Percentiles rank a stretch among this genome's conserved stretches.
Conservation (phyloP, 495 filamentous ascomycete species). For the Hypoxylon cercidicola region DNA sequence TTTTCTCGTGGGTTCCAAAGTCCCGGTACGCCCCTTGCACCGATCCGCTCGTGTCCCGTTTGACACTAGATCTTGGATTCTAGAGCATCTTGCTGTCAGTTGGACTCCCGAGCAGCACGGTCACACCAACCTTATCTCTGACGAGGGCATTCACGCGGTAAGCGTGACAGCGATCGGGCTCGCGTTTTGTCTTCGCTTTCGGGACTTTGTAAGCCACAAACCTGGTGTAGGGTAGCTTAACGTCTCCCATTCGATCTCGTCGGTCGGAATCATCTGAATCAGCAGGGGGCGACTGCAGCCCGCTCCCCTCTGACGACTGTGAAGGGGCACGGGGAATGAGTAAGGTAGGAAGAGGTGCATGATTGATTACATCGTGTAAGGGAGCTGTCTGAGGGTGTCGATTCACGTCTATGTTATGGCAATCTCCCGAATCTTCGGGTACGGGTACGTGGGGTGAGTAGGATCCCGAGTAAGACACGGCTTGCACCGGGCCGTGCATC, state of each 20-base stretch:
- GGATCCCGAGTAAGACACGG: neutral
- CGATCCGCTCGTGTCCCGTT: slow-evolving; percentile 16
- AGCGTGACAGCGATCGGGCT: slow-evolving; percentile 8
- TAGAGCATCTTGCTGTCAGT: slow-evolving; percentile 12
- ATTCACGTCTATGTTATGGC: neutral
- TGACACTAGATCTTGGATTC: slow-evolving; percentile 25
- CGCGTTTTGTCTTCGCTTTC: slow-evolving; percentile 11
- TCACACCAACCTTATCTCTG: slow-evolving; percentile 18
- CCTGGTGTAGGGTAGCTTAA: neutral
- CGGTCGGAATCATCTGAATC: too few relatives aligned
- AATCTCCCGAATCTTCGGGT: neutral
- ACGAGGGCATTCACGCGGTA: slow-evolving; percentile 26
- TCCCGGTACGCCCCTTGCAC: slow-evolving; percentile 18
- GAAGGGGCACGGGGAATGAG: neutral
- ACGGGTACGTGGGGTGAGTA: neutral
- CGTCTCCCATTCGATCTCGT: neutral
- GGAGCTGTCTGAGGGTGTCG: neutral
- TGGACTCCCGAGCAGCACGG: neutral
- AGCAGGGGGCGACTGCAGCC: neutral
- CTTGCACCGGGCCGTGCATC: neutral
- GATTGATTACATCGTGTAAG: slow-evolving; percentile 8
- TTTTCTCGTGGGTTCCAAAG: slow-evolving; percentile 20
- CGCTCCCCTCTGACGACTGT: neutral
- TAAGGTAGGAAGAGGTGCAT: slow-evolving; percentile 2
- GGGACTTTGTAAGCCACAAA: slow-evolving; percentile 22